Percentiles rank a stretch among this genome's conserved stretches.
These are phyloP conservation scores for Fusarium falciforme DNA, from an alignment of 2,329 filamentous ascomycete species.

Conservation along the genomic window DNA sequence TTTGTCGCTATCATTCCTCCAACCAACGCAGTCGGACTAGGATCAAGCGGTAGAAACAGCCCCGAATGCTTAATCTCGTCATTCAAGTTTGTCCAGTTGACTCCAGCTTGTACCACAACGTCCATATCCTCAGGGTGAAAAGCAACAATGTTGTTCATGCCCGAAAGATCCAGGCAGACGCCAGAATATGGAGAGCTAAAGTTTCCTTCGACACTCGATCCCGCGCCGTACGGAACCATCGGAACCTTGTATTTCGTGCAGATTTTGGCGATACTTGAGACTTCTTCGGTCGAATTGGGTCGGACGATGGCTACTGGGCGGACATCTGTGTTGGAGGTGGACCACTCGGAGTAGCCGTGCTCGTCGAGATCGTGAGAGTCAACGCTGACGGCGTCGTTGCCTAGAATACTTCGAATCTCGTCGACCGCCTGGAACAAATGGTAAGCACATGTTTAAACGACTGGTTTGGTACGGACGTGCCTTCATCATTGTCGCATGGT, in stretches of 20 bases:
- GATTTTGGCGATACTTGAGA: slow-evolving; percentile 70
- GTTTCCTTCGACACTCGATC: slow-evolving; percentile 78
- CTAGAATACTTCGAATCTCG: slow-evolving; percentile 37
- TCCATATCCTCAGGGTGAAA: slow-evolving; percentile 78
- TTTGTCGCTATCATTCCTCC: slow-evolving; percentile 75
- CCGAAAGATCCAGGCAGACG: slow-evolving; percentile 75
- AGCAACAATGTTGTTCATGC: slow-evolving; percentile 74
- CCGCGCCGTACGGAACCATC: slow-evolving; percentile 81
- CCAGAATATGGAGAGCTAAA: slow-evolving; percentile 75
- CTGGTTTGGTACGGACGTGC: neutral
- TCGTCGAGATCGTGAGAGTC: slow-evolving; percentile 72
- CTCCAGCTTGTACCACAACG: slow-evolving; percentile 75
- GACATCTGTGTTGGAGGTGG: slow-evolving; percentile 72
- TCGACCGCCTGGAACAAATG: neutral
- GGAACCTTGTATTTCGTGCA: slow-evolving; percentile 72
- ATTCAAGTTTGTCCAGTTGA: slow-evolving; percentile 77
- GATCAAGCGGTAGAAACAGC: slow-evolving; percentile 77
- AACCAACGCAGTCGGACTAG: slow-evolving; percentile 69
- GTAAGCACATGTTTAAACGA: neutral
- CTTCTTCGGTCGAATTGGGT: slow-evolving; percentile 72
- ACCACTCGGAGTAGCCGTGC: slow-evolving; percentile 79
- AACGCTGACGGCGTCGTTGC: slow-evolving; percentile 70
- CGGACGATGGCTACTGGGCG: slow-evolving; percentile 74
- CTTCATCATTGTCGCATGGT: slow-evolving; percentile 37
- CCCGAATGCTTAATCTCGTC: slow-evolving; percentile 70